phyloP scores from a whole-genome alignment of 2,329 filamentous ascomycete genomes.

The Venturiaceae sp. region DNA sequence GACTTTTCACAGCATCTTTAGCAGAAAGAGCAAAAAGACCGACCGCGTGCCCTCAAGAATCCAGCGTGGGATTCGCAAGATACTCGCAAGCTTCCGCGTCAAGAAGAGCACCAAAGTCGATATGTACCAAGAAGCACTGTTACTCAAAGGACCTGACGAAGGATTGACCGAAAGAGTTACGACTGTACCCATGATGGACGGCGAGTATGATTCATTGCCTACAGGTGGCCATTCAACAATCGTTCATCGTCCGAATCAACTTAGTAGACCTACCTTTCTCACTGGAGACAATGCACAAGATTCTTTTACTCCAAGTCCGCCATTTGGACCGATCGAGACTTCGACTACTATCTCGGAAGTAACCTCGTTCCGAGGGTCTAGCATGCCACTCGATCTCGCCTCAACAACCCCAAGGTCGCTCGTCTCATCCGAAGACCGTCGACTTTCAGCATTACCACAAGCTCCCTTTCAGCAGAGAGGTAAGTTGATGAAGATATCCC shows the following conservation, averaged over 20 bases:
- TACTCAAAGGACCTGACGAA: neutral
- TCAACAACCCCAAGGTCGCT: neutral
- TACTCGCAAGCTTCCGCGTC: neutral
- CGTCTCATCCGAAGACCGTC: neutral
- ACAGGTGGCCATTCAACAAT: neutral
- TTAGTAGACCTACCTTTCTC: neutral
- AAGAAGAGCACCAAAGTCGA: neutral
- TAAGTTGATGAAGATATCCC: too few species aligned
- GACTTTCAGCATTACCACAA: neutral
- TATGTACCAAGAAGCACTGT: neutral
- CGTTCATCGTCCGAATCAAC: neutral
- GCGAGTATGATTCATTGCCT: neutral
- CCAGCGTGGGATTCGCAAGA: neutral
- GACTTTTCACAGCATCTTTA: neutral
- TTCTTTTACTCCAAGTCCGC: conserved; percentile 1
- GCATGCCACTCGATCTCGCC: neutral
- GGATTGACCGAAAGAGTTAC: neutral
- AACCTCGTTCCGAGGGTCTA: neutral
- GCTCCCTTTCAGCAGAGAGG: neutral
- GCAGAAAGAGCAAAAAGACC: neutral
- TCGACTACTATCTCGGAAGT: neutral
- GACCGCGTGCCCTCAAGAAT: neutral
- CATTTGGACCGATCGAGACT: neutral
- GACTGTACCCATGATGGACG: neutral
- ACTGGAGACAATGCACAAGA: neutral